These are phyloP conservation scores for Aspergillus chevalieri DNA, from an alignment of 2,329 filamentous ascomycete genomes.

Conservation along the genomic window DNA sequence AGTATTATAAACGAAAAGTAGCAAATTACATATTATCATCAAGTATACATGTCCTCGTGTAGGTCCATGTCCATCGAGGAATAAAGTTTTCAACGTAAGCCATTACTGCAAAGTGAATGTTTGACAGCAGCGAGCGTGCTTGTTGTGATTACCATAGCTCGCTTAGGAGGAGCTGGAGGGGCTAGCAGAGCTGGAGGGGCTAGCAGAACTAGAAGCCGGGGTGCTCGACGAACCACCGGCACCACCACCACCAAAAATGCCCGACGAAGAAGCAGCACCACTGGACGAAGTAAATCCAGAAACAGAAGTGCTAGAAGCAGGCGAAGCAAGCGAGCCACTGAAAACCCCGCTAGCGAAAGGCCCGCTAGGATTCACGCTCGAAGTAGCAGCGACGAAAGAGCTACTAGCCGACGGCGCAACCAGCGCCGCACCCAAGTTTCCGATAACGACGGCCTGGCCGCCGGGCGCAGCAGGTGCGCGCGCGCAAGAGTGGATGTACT, in stretches of 20 bases:
- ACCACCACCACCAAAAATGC: background rate
- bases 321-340: background rate
- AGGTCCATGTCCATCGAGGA: no score
- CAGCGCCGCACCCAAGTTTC: constrained; percentile 17
- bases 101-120: no score
- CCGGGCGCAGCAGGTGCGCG: constrained; percentile 16
- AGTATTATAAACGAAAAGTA: no score
- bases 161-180: no score
- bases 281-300: background rate
- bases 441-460: constrained; percentile 16
- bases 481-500: constrained; percentile 18
- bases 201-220: background rate
- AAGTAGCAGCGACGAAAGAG: background rate
- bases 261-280: background rate
- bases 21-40: no score
- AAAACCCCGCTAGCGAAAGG: background rate
- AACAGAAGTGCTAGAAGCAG: background rate
- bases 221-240: background rate
- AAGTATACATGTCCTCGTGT: no score
- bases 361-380: background rate
- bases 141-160: no score
- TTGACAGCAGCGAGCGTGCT: no score
- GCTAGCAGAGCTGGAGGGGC: background rate
- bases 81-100: no score
- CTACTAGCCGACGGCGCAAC: constrained; percentile 5